Evolutionary conservation across 805 yeast genomes (phyloP).

Genomic region (Lipomyces anomalus): DNA sequence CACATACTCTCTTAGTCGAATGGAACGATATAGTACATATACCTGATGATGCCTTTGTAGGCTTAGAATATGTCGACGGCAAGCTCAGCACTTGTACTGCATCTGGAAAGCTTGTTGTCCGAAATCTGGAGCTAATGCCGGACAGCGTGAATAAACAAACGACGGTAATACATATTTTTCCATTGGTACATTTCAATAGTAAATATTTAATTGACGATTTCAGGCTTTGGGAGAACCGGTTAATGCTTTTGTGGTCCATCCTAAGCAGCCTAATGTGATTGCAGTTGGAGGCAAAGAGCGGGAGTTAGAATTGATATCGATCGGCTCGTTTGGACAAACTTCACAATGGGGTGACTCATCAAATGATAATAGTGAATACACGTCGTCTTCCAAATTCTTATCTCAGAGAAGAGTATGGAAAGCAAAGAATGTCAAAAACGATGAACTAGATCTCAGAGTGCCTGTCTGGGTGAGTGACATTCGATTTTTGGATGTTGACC

Average conservation of each 20-base stretch:
- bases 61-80: conserved; percentile 19
- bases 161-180: not conserved
- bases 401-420: conserved; percentile 43
- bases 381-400: not conserved
- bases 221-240: conserved; percentile 42
- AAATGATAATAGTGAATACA: not conserved
- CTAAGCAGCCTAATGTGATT: conserved; percentile 46
- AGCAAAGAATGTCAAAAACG: conserved; percentile 79
- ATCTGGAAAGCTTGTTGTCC: conserved; percentile 31
- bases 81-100: conserved; percentile 31
- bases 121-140: conserved; percentile 28
- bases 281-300: conserved; percentile 87
- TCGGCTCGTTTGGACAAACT: not conserved
- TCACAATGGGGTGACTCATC: not conserved
- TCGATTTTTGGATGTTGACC: conserved; percentile 38
- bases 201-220: conserved; percentile 23
- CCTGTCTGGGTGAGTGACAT: conserved; percentile 74
- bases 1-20: conserved; percentile 18
- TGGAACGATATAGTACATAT: conserved; percentile 10
- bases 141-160: conserved; percentile 1
- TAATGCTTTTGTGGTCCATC: conserved; percentile 45
- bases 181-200: not conserved
- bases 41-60: conserved; percentile 20
- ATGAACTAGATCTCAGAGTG: conserved; percentile 68
- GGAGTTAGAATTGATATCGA: conserved; percentile 46